Percentiles rank a stretch among this genome's conserved stretches.
Conservation (phyloP, 495 filamentous ascomycete genomes). For the Penicillium atrosanguineum region DNA sequence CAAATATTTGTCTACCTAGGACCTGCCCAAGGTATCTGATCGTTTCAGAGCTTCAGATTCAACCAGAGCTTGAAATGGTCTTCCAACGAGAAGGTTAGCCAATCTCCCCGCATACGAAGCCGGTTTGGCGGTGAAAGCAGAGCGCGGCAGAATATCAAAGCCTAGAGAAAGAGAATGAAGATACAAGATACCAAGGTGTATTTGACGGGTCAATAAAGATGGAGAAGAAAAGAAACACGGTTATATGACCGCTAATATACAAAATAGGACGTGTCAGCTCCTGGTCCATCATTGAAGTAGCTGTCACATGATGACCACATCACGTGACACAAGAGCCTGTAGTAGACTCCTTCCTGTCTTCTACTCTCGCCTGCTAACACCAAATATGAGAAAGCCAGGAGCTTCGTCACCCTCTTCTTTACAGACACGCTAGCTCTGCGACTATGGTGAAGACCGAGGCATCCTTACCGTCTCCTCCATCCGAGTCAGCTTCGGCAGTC, state of each 20-base stretch:
- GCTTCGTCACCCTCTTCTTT: background rate
- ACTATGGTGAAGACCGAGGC: conserved; percentile 25
- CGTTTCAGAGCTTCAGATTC: background rate
- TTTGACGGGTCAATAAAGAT: no score
- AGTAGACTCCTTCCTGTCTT: background rate
- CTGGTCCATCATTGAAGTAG: no score
- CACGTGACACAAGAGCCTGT: no score
- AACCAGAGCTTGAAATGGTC: conserved; percentile 6
- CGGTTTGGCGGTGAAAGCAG: conserved; percentile 12
- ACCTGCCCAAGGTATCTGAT: conserved; percentile 7
- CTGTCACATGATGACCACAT: no score
- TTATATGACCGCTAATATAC: no score
- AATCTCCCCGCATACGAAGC: conserved; percentile 15
- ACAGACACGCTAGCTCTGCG: background rate
- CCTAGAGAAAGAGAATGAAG: no score
- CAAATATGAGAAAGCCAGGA: background rate
- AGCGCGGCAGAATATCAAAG: conserved; percentile 14
- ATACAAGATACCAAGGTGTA: no score
- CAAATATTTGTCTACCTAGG: conserved; percentile 11
- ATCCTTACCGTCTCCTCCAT: conserved; percentile 34
- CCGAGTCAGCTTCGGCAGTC: conserved; percentile 25
- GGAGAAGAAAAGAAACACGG: no score
- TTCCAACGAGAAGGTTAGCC: background rate
- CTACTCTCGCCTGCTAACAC: background rate
- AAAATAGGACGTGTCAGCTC: no score